Percentiles rank a stretch among this genome's conserved stretches.
Evolutionary conservation across 148 eudicot species (phyloP).

Genomic region (Polygonum maritimum): DNA sequence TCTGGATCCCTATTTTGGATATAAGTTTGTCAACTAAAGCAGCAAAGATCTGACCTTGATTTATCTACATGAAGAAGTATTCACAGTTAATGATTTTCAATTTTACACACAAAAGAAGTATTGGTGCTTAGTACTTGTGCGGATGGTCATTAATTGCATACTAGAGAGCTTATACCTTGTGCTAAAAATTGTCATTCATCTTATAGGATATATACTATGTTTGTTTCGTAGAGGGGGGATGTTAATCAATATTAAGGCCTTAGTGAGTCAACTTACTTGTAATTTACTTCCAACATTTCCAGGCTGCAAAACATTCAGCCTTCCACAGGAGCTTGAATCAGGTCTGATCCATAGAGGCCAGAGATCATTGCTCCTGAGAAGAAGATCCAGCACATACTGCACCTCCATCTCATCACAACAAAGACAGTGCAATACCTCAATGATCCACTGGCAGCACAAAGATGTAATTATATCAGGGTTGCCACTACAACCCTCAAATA

Average conservation of each 20-base stretch:
- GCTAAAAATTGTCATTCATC: background rate
- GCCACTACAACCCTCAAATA: conserved; percentile 36
- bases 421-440: conserved; percentile 46
- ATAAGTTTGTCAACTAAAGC: conserved; percentile 67
- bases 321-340: conserved; percentile 21
- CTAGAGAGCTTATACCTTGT: background rate
- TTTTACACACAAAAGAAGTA: background rate
- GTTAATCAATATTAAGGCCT: too few relatives aligned
- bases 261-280: conserved; percentile 38
- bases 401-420: conserved; percentile 56
- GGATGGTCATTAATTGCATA: background rate
- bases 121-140: background rate
- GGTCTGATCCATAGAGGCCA: conserved; percentile 73
- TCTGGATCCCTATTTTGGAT: conserved; percentile 46
- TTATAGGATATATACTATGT: background rate
- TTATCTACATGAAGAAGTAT: conserved; percentile 37
- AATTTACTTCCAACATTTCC: conserved; percentile 19
- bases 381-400: conserved; percentile 58
- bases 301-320: conserved; percentile 25
- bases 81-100: conserved; percentile 1
- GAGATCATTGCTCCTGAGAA: conserved; percentile 40
- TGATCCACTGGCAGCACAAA: conserved; percentile 55
- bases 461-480: conserved; percentile 34
- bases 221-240: too few relatives aligned
- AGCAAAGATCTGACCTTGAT: conserved; percentile 34